Percentiles rank a stretch among this genome's conserved stretches.
These are phyloP conservation scores for Fistulinella staudtii DNA, from an alignment of 1,284 basidiomycete genomes.

Conservation along the genomic window DNA sequence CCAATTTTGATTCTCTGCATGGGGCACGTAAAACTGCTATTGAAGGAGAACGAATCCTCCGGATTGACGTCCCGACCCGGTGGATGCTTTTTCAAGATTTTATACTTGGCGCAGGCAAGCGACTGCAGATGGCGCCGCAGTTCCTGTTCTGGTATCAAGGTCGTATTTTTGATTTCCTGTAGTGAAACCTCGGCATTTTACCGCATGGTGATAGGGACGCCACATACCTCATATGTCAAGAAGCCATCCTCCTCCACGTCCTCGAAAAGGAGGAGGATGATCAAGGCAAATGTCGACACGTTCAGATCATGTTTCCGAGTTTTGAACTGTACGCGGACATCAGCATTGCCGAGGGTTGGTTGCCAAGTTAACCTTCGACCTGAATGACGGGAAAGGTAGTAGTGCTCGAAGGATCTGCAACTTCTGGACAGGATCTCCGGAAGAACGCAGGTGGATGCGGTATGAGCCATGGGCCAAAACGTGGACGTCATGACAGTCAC, in stretches of 20 bases:
- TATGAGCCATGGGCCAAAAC: constrained; percentile 83
- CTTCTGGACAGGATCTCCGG: constrained; percentile 62
- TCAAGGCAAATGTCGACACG: constrained; percentile 86
- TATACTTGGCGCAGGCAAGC: constrained; percentile 95
- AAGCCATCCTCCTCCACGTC: constrained; percentile 62
- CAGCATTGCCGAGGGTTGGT: constrained; percentile 87
- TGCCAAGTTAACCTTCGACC: constrained; percentile 95
- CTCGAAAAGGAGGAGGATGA: constrained; percentile 89
- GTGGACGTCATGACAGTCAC: constrained; percentile 92
- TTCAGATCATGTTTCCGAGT: constrained; percentile 84
- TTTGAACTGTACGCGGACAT: constrained; percentile 85
- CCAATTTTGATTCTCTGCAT: constrained; percentile 93
- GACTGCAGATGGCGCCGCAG: constrained; percentile 92
- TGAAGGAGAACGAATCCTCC: constrained; percentile 88
- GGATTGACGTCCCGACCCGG: constrained; percentile 77
- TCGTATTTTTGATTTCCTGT: constrained; percentile 70
- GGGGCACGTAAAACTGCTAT: constrained; percentile 73
- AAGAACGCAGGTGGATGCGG: constrained; percentile 61
- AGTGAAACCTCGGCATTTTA: not conserved
- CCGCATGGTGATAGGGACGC: not conserved
- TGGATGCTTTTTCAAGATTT: constrained; percentile 89
- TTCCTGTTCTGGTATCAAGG: constrained; percentile 73
- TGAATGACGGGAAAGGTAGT: constrained; percentile 86
- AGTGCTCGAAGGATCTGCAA: constrained; percentile 80
- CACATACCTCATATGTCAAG: constrained; percentile 66